A percentile compares a stretch with the other conserved stretches of the same genome.
Evolutionary conservation across 768 basidiomycete species (phyloP).

Genomic region (Coprinellus aureogranulatus): DNA sequence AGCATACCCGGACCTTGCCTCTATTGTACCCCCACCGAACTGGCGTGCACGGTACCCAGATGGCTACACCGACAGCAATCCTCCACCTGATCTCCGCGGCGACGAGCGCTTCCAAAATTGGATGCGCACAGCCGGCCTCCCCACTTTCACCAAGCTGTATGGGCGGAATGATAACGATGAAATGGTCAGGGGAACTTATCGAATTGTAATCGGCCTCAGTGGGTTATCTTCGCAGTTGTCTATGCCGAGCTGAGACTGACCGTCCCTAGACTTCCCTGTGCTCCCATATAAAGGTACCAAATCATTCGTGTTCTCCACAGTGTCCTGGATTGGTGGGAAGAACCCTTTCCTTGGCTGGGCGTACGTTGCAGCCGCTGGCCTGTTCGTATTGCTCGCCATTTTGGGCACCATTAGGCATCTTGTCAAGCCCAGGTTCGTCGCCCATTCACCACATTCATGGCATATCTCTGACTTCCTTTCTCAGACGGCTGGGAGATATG

Average conservation of each 20-base stretch:
- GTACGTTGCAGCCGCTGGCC: constrained; percentile 83
- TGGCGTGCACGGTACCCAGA: constrained; percentile 76
- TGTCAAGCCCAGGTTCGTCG: constrained; percentile 79
- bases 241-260: constrained; percentile 5
- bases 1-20: constrained; percentile 55
- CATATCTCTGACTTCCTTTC: constrained; percentile 5
- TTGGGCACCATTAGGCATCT: constrained; percentile 89
- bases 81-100: constrained; percentile 66
- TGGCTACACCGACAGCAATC: constrained; percentile 60
- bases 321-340: constrained; percentile 98
- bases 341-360: constrained; percentile 99
- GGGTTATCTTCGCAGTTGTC: constrained; percentile 30
- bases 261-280: constrained; percentile 84
- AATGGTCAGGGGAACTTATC: constrained; percentile 73
- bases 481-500: constrained; percentile 84
- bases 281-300: constrained; percentile 90
- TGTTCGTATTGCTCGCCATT: constrained; percentile 86
- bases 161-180: constrained; percentile 81
- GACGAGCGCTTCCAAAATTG: constrained; percentile 99
- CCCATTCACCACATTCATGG: background rate
- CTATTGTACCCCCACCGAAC: constrained; percentile 90
- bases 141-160: constrained; percentile 94
- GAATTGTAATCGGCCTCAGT: constrained; percentile 80
- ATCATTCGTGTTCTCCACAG: constrained; percentile 93
- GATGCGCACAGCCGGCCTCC: constrained; percentile 98